Evolutionary conservation across 2,329 filamentous ascomycete species (phyloP), one percentile per base, ranked within the genome.

Genomic region (Paraphaeosphaeria sporulosa): DNA sequence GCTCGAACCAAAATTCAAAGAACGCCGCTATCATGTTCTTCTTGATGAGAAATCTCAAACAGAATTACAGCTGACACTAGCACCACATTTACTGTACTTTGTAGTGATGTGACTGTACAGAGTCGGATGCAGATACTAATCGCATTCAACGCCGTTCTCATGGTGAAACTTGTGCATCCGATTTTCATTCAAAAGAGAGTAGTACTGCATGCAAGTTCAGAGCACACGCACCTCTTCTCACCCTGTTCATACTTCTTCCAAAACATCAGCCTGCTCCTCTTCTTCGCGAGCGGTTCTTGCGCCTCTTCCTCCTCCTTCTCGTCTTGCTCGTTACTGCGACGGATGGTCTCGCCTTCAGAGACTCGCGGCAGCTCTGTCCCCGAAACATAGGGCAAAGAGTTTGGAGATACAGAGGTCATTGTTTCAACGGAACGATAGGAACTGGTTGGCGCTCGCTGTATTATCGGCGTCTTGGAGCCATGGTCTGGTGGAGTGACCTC

Each of bases 201-300:
- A 21, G 9, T 9, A 44, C 19, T 10, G 19, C 4, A 21, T 23
- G 10, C n/a, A 13, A 50, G 5, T 36, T 36, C 15, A 19, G 23
- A 25, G 21, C n/a, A 9, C 40, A 55, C 66, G 53, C 63, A 69
- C 64, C 61, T 65, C 56, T 67, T 52, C 27, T 65, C 53, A 1
- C 60, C 60, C 17, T 64, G 57, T 17, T 27, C n/a, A 40, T 49
- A 61, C 23, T 60, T 58, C 58, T 60, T 67, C 55, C 58, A 62
- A 21, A 55, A 49, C n/a, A 53, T 59, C 55, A 38, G 36, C 32
- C 40, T 50, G 10, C 43, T 55, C 21, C 43, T 52, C 50, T 30
- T 53, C 15, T 19, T 30, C 15, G 21, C 15, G 17, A 27, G 50
- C 32, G n/a, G 48, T 12, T 44, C 47, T 43, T 40, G 42, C n/a